Conservation (phyloP, 129 eudicot genomes). For the Pulicaria dysenterica region DNA sequence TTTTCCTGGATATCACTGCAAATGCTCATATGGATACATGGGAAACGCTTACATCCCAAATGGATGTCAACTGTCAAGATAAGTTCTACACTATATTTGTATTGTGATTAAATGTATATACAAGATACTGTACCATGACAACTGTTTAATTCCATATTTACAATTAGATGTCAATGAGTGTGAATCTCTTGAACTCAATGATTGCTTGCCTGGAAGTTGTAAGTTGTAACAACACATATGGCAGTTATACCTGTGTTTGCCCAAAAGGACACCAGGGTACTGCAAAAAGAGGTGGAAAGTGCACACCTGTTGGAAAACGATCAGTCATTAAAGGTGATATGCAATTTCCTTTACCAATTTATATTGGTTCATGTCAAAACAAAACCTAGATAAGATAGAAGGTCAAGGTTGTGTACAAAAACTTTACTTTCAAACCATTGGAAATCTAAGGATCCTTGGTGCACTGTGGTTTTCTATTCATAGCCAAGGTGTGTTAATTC, state of each 20-base stretch:
- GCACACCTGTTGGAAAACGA: not conserved
- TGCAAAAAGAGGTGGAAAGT: conserved; percentile 20
- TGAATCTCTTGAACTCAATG: not conserved
- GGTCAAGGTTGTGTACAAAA: too few relatives aligned
- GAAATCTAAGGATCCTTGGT: too few relatives aligned
- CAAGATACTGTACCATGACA: not conserved
- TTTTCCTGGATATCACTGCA: conserved; percentile 1
- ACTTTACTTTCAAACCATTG: too few relatives aligned
- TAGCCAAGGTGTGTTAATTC: too few relatives aligned
- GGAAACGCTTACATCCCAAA: not conserved
- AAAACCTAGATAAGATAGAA: too few relatives aligned
- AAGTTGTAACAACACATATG: too few relatives aligned
- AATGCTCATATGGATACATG: not conserved
- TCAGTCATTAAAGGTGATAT: conserved; percentile 17
- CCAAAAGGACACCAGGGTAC: conserved; percentile 19
- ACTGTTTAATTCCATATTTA: not conserved
- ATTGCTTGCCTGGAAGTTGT: conserved; percentile 27
- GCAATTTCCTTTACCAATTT: too few relatives aligned
- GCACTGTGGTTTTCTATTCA: too few relatives aligned
- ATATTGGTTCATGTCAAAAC: too few relatives aligned
- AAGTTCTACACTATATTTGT: not conserved
- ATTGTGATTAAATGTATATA: not conserved
- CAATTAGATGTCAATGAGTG: conserved; percentile 37
- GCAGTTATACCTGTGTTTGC: conserved; percentile 29
- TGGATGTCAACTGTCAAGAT: conserved; percentile 19